Conservation (phyloP, 139 green algal species). For the Tetradesmus lagerheimii region DNA sequence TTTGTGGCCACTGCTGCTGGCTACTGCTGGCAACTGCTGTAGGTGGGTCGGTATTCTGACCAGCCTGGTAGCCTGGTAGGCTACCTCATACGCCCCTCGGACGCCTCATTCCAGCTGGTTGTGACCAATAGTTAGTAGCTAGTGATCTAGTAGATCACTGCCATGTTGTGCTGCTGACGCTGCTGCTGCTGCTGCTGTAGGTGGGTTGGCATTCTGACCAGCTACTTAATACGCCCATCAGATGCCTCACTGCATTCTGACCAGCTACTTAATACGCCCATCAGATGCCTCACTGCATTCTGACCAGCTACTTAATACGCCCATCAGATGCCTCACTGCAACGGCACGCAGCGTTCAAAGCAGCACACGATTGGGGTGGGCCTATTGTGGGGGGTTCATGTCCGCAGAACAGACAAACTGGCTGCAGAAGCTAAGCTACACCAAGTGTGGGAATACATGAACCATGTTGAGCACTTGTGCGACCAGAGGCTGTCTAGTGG, state of each 20-base stretch:
- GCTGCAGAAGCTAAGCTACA: slow-evolving; percentile 17
- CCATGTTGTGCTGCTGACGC: background rate
- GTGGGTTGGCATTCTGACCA: slow-evolving; percentile 15
- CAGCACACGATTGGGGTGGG: background rate
- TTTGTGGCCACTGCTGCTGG: no score
- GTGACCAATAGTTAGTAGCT: no score
- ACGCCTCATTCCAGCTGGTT: no score
- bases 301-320: slow-evolving; percentile 30
- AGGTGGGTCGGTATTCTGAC: background rate
- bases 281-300: no score
- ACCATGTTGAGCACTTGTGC: slow-evolving; percentile 34
- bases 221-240: slow-evolving; percentile 30
- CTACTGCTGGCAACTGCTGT: no score
- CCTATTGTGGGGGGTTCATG: slow-evolving; percentile 30
- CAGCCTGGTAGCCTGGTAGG: background rate
- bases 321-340: background rate
- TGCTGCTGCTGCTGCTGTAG: background rate
- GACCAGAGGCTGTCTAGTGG: slow-evolving; percentile 16
- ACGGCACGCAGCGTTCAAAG: background rate
- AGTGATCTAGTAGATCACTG: no score
- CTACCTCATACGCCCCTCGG: slow-evolving; percentile 32
- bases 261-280: no score
- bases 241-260: no score
- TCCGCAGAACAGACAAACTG: slow-evolving; percentile 9
- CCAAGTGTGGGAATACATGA: slow-evolving; percentile 27